phyloP scores from a whole-genome alignment of 805 yeast genomes.

The Debaryomyces maramus region DNA sequence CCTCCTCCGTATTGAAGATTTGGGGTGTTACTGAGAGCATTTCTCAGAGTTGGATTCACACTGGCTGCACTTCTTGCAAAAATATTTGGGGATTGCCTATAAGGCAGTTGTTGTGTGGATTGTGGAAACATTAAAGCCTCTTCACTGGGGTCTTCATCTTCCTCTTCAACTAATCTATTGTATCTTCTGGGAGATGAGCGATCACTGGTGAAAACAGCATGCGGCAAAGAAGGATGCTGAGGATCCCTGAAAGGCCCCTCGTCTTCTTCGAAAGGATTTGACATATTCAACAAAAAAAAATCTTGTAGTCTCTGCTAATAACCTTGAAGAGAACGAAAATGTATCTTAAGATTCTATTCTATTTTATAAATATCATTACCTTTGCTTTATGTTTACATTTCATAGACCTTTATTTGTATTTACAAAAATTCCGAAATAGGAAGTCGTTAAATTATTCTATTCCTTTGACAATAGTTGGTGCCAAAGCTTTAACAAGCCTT shows the following conservation, averaged over 20 bases:
- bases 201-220: slow-evolving; percentile 41
- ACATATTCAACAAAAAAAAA: slow-evolving; percentile 16
- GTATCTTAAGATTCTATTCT: not conserved
- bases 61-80: slow-evolving; percentile 36
- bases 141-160: slow-evolving; percentile 24
- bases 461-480: no score
- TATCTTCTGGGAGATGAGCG: slow-evolving; percentile 38
- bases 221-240: slow-evolving; percentile 32
- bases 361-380: slow-evolving; percentile 3
- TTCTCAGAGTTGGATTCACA: slow-evolving; percentile 13
- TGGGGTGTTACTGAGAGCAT: slow-evolving; percentile 27
- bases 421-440: slow-evolving; percentile 21
- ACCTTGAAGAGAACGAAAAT: not conserved
- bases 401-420: slow-evolving; percentile 8
- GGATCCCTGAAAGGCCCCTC: slow-evolving; percentile 33
- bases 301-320: not conserved
- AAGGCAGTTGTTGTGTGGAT: slow-evolving; percentile 20
- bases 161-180: slow-evolving; percentile 18
- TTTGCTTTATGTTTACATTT: slow-evolving; percentile 10
- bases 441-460: no score
- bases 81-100: slow-evolving; percentile 45
- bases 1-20: slow-evolving; percentile 20
- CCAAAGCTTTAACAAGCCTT: no score
- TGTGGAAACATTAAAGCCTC: slow-evolving; percentile 33
- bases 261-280: slow-evolving; percentile 34